Percentiles rank a stretch among this genome's conserved stretches.
phyloP scores from a whole-genome alignment of 805 yeast species.

The Yamadazyma scolyti region DNA sequence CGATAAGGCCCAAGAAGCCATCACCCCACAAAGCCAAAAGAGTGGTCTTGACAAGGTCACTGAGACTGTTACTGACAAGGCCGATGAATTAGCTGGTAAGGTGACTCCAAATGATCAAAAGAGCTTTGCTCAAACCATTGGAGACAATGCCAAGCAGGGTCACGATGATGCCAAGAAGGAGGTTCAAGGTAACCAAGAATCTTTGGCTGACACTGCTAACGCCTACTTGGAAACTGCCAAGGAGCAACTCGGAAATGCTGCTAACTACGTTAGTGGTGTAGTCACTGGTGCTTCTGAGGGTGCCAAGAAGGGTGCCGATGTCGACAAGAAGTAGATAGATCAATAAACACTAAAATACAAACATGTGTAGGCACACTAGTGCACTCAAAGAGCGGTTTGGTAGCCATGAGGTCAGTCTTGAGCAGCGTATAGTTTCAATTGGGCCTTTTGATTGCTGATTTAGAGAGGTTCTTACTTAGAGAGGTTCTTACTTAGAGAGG shows the following conservation, averaged over 20 bases:
- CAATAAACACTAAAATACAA: not conserved
- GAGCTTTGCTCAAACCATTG: constrained; percentile 63
- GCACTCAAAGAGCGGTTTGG: too few species aligned
- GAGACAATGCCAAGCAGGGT: constrained; percentile 58
- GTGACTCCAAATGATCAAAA: constrained; percentile 65
- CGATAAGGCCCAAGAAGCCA: constrained; percentile 62
- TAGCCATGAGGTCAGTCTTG: too few species aligned
- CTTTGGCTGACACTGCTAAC: constrained; percentile 40
- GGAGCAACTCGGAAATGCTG: constrained; percentile 51
- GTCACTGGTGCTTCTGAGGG: constrained; percentile 58
- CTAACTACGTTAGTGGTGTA: constrained; percentile 51
- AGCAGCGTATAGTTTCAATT: too few species aligned
- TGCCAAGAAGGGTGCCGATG: constrained; percentile 33
- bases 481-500: too few species aligned
- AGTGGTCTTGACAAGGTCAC: constrained; percentile 60
- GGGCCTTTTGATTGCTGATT: too few species aligned
- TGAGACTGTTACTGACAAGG: constrained; percentile 64
- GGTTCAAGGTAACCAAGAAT: constrained; percentile 17
- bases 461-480: too few species aligned
- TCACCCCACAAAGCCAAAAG: constrained; percentile 73
- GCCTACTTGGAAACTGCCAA: constrained; percentile 54
- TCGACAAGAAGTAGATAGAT: constrained; percentile 6
- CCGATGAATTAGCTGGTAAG: constrained; percentile 59
- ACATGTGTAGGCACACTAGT: not conserved
- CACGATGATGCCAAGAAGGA: constrained; percentile 47